Percentiles rank a stretch among this genome's conserved stretches.
Evolutionary conservation across 2,329 filamentous ascomycete species (phyloP).

Genomic region (Neofusicoccum cordaticola): DNA sequence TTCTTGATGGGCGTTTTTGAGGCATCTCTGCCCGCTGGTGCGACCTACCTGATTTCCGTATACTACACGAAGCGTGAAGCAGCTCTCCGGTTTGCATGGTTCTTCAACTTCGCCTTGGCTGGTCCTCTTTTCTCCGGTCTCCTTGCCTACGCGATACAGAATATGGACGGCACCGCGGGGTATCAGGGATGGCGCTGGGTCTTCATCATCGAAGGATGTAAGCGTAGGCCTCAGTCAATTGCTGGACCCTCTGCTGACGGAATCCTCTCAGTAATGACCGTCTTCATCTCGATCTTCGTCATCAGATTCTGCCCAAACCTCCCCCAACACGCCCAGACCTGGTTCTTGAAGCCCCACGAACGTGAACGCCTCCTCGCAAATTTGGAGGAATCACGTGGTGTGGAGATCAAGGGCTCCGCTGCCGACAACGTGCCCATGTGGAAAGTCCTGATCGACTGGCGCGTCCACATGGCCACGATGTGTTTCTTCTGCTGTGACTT

Average conservation of each 20-base stretch:
- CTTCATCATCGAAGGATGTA: conserved; percentile 32
- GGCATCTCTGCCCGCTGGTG: conserved; percentile 30
- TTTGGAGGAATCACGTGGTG: background rate
- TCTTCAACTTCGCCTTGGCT: conserved; percentile 10
- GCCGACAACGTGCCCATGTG: background rate
- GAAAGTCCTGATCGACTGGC: conserved; percentile 36
- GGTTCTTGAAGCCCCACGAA: background rate
- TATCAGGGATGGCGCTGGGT: conserved; percentile 34
- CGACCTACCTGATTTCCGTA: conserved; percentile 15
- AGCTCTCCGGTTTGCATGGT: background rate
- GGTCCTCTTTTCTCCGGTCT: conserved; percentile 40
- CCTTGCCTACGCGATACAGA: conserved; percentile 56
- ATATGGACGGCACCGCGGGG: conserved; percentile 56
- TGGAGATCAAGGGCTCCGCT: conserved; percentile 29
- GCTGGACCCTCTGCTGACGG: background rate
- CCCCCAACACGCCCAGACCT: background rate
- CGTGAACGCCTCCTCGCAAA: background rate
- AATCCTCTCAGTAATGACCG: background rate
- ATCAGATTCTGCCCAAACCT: background rate
- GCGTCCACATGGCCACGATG: conserved; percentile 40
- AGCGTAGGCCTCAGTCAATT: background rate
- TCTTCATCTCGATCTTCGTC: background rate
- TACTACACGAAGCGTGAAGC: conserved; percentile 11
- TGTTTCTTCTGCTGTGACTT: conserved; percentile 37
- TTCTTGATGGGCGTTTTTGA: conserved; percentile 35